Percentiles rank a stretch among this genome's conserved stretches.
Evolutionary conservation across 2,329 filamentous ascomycete genomes (phyloP).

Genomic region (Aureobasidium sp.): DNA sequence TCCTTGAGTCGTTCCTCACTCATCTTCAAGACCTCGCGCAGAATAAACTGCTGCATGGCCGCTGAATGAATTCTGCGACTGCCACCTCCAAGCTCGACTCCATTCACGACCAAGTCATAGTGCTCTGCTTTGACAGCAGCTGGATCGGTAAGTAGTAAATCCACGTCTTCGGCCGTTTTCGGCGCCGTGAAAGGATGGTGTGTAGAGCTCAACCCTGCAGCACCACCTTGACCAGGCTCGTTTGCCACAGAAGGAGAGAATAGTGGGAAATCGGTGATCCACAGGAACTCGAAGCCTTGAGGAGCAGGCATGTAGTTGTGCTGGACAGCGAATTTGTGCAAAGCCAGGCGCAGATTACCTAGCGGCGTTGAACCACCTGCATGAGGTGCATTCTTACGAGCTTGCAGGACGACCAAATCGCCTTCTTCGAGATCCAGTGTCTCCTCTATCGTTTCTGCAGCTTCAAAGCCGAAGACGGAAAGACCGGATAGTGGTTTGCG

Average conservation of each 20-base stretch:
- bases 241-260: constrained; percentile 65
- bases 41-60: constrained; percentile 73
- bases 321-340: constrained; percentile 64
- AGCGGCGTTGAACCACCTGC: constrained; percentile 66
- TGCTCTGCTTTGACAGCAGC: constrained; percentile 72
- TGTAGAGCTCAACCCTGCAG: constrained; percentile 73
- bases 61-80: constrained; percentile 86
- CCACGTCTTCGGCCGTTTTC: constrained; percentile 61
- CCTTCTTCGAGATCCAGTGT: constrained; percentile 55
- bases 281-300: constrained; percentile 61
- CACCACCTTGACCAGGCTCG: constrained; percentile 73
- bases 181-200: constrained; percentile 97
- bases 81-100: constrained; percentile 87
- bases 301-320: constrained; percentile 47
- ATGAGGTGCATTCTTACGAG: constrained; percentile 58
- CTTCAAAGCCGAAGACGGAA: constrained; percentile 68
- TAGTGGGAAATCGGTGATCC: constrained; percentile 86
- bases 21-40: constrained; percentile 79
- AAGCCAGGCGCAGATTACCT: constrained; percentile 62
- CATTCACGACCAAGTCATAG: constrained; percentile 94
- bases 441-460: constrained; percentile 51
- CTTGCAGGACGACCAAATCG: constrained; percentile 75
- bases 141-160: constrained; percentile 65
- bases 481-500: constrained; percentile 69
- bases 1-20: constrained; percentile 62